Evolutionary conservation across 2,329 filamentous ascomycete genomes (phyloP), one percentile per base, ranked within the genome.

Genomic region (Alternaria novae-zelandiae): DNA sequence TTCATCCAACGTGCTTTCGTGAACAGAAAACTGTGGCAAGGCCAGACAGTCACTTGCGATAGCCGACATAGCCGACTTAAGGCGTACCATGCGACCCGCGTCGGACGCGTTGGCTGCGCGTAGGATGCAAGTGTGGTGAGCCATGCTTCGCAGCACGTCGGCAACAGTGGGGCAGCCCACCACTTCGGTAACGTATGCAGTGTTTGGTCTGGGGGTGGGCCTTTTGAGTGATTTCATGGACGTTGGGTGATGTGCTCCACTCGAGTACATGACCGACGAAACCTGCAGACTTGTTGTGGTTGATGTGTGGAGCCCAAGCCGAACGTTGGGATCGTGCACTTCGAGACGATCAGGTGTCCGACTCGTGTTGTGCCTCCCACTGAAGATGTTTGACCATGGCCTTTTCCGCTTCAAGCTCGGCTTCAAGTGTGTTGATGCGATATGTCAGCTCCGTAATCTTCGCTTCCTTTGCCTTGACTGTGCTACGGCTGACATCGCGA

Each of bases 391-490:
- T 66, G 28, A 74, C 70, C 41, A 84, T 74, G 26, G 78, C 81
- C 63, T 81, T 83, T 72, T 86, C 84, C 59, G 86, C 82, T 72
- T 88, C 85, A 45, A 82, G 77, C 73, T 89, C 86, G 13, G 83
- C 83, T 73, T 89, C 85, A 36, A 91, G 75, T 12, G 80, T 81
- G 6, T 78, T 79, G 84, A 96, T 83, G 70, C 90, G 82, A 74
- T 91, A 82, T 82, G 89, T 86, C 80, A 97, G 80, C 78, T 91
- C 83, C 78, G 85, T 79, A 76, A 91, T 82, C 81, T 89, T 81
- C 75, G 87, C 79, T 82, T 95, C 90, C 67, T 89, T 89, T 5
- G 84, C 83, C 73, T 87, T 89, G 32, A 92, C 73, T 5, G 85
- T 86, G 9, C 86, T 77, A n/a, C 91, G 82, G 4, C 87, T 85